Evolutionary conservation across 176 grass and related monocot species (phyloP).

Genomic region (Pontederia crassipes): DNA sequence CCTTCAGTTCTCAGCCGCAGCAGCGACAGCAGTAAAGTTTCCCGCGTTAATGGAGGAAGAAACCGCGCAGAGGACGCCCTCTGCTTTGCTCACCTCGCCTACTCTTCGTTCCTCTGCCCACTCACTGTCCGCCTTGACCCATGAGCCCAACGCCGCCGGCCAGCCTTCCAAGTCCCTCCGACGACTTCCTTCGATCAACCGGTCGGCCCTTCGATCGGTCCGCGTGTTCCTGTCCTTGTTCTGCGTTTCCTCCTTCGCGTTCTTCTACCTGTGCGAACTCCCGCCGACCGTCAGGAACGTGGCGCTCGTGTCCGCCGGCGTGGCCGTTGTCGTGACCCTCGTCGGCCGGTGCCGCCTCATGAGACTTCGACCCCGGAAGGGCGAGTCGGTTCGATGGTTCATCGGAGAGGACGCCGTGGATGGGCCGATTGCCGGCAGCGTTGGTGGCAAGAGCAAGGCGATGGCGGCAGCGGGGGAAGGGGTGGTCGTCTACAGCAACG

Average conservation of each 20-base stretch:
- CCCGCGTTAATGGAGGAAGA: no score
- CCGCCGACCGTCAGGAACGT: background rate
- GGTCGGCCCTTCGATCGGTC: background rate
- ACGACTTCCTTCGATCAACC: background rate
- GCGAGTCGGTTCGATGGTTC: slow-evolving; percentile 5
- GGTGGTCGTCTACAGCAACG: slow-evolving; percentile 9
- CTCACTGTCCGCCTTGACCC: no score
- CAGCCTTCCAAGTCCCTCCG: no score
- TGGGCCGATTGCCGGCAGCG: background rate
- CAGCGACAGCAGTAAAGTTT: no score
- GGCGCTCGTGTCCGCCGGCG: background rate
- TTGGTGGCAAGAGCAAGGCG: background rate
- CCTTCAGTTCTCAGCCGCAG: no score
- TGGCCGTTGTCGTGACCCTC: background rate
- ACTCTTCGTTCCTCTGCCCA: no score
- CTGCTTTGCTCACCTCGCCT: no score
- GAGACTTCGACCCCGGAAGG: background rate
- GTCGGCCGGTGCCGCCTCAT: background rate
- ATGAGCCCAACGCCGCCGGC: no score
- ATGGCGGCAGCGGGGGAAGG: background rate
- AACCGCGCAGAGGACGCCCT: no score
- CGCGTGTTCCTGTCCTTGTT: background rate
- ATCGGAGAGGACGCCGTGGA: slow-evolving; percentile 6
- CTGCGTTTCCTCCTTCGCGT: background rate
- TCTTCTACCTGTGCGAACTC: background rate